Conservation (phyloP, 805 yeast species). For the Myxozyma vanderwaltii region DNA sequence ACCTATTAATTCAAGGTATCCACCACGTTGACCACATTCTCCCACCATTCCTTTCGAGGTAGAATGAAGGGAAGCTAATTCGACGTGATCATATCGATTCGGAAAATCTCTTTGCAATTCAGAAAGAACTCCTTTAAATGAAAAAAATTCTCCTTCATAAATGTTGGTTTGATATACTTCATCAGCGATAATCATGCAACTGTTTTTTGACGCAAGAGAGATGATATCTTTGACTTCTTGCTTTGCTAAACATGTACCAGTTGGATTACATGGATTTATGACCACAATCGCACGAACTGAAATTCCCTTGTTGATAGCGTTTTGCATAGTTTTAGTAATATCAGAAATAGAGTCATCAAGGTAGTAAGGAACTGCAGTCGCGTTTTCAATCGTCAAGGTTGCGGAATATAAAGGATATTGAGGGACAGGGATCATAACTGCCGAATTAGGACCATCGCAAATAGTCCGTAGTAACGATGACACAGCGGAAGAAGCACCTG, state of each 20-base stretch:
- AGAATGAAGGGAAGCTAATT: constrained; percentile 90
- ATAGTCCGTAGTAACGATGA: constrained; percentile 70
- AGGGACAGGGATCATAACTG: constrained; percentile 90
- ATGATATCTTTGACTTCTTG: constrained; percentile 71
- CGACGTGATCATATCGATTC: constrained; percentile 67
- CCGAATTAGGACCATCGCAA: constrained; percentile 66
- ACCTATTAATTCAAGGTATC: constrained; percentile 92
- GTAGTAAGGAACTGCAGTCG: constrained; percentile 83
- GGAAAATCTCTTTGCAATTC: constrained; percentile 57
- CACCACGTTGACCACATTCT: constrained; percentile 99
- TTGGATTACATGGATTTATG: constrained; percentile 98
- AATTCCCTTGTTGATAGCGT: constrained; percentile 55
- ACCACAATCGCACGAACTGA: constrained; percentile 80
- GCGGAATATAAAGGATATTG: constrained; percentile 98
- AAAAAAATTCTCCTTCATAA: constrained; percentile 65
- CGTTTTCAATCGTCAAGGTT: constrained; percentile 78
- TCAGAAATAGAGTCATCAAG: constrained; percentile 72
- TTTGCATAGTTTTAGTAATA: constrained; percentile 56
- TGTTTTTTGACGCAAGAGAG: constrained; percentile 78
- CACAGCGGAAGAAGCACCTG: constrained; percentile 95
- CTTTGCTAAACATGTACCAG: constrained; percentile 77
- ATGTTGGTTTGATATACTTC: constrained; percentile 97
- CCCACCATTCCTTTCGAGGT: constrained; percentile 97
- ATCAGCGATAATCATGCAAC: constrained; percentile 88
- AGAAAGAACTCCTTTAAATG: constrained; percentile 78